These are phyloP conservation scores for Phytophthora tentaculata DNA, from an alignment of 352 stramenopile species.

Conservation along the genomic window DNA sequence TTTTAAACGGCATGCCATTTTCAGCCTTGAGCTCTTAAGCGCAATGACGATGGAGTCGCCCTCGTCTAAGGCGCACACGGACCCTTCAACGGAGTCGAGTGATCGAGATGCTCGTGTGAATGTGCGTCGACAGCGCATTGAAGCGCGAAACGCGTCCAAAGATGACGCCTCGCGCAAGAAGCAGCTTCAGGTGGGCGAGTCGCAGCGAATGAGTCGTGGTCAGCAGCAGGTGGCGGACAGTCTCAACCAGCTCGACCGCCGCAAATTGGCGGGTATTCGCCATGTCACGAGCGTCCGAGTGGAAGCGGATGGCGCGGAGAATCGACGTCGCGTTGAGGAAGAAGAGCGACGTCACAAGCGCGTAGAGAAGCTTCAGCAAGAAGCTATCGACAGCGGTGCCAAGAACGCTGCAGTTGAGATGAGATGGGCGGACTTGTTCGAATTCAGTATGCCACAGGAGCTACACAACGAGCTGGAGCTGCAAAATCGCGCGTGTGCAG, in stretches of 20 bases:
- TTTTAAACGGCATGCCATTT: conserved; percentile 12
- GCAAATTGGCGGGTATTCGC: conserved; percentile 84
- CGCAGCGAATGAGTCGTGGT: conserved; percentile 70
- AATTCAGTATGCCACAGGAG: conserved; percentile 94
- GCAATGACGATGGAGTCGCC: conserved; percentile 23
- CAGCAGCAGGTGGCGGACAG: conserved; percentile 82
- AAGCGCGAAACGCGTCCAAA: conserved; percentile 80
- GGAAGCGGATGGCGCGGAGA: conserved; percentile 89
- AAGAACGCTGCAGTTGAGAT: conserved; percentile 95
- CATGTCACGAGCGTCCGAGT: conserved; percentile 93
- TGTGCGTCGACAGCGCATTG: conserved; percentile 72
- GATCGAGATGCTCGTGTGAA: conserved; percentile 73
- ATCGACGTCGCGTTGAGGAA: conserved; percentile 89
- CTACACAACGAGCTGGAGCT: conserved; percentile 90
- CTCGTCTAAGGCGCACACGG: conserved; percentile 40
- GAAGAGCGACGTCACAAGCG: conserved; percentile 88
- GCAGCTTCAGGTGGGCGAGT: conserved; percentile 65
- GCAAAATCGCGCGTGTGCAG: conserved; percentile 87
- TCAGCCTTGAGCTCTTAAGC: not conserved
- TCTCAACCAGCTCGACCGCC: conserved; percentile 76
- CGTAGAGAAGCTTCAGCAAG: conserved; percentile 90
- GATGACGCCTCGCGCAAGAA: conserved; percentile 81
- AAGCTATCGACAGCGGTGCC: conserved; percentile 88
- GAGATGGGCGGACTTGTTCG: conserved; percentile 90
- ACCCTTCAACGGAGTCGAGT: conserved; percentile 39